Percentiles rank a stretch among this genome's conserved stretches.
Conservation (phyloP, 805 yeast species). For the Hagleromyces aurorensis region DNA sequence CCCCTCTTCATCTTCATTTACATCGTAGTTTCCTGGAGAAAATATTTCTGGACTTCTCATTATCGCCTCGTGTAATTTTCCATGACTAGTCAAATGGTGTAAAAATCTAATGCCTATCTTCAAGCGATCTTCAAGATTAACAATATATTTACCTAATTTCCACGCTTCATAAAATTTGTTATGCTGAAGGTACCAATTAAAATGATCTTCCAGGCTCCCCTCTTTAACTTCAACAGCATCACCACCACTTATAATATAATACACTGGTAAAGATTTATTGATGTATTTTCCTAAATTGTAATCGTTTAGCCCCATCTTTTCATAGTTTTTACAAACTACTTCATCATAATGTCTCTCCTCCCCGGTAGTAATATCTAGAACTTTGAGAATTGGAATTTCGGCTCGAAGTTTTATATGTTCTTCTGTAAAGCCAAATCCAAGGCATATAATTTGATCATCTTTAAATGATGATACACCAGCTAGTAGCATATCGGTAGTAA, state of each 20-base stretch:
- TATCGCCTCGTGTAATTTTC: constrained; percentile 52
- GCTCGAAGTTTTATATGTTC: constrained; percentile 38
- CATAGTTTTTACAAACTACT: constrained; percentile 50
- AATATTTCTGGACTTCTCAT: constrained; percentile 39
- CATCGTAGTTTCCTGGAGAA: constrained; percentile 13
- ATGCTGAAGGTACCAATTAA: constrained; percentile 60
- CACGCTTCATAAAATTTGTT: constrained; percentile 62
- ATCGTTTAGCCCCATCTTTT: constrained; percentile 69
- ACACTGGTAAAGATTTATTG: constrained; percentile 33
- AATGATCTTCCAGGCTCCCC: constrained; percentile 59
- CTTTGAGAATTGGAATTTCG: constrained; percentile 64
- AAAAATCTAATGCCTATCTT: constrained; percentile 51
- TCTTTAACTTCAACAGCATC: constrained; percentile 76
- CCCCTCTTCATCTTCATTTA: constrained; percentile 16
- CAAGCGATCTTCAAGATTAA: constrained; percentile 43
- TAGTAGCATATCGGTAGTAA: constrained; percentile 42
- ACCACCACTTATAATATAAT: constrained; percentile 67
- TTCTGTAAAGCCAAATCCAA: constrained; percentile 18
- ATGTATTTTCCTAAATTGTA: constrained; percentile 55
- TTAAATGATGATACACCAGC: constrained; percentile 74
- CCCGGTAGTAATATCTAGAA: constrained; percentile 57
- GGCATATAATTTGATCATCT: constrained; percentile 54
- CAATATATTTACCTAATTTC: constrained; percentile 57
- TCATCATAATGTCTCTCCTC: constrained; percentile 76
- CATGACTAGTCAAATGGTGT: constrained; percentile 34